Evolutionary conservation across 2,329 filamentous ascomycete species (phyloP), one percentile per base, ranked within the genome.

Genomic region (Cercospora citrullina): DNA sequence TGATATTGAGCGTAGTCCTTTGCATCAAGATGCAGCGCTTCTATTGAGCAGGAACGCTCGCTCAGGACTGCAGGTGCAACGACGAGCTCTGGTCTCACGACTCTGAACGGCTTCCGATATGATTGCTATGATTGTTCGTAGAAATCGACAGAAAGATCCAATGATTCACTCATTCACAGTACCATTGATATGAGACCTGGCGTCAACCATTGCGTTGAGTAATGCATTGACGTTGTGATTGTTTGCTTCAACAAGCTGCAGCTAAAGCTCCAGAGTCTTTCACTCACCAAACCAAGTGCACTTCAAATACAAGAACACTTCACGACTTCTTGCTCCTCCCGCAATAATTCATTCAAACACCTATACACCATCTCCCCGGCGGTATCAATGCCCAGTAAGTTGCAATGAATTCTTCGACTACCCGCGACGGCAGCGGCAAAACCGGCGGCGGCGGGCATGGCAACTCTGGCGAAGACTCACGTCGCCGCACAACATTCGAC

Each of bases 1-100:
- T 70, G 23, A 51, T 65, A 7, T 33, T 61, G 55, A 64, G 31
- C 12, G 28, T 59, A 9, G 62, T 65, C 16, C 39, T 68, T 18
- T 59, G 55, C 55, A 59, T 59, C 55, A 59, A 59, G 55, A 36
- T 59, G 55, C 55, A 59, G 65, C 55, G 55, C 5, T 59, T 21
- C n/a, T 36, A 36, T 28, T 59, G 55, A 59, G 55, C 16, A 21
- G 30, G 10, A 28, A 16, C 7, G 16, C 7, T 55, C 30, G 26
- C 23, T 28, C 12, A 12, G 14, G 7, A n/a, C 23, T 55, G 3
- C 48, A 55, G 23, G 3, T 55, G 6, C 48, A n/a, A 55, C 26
- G 12, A 18, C 48, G 23, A 23, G 23, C 6, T 26, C 14, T 4
- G 3, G 12, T 5, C 16, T n/a, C 23, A 55, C 48, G 48, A 14